Evolutionary conservation across 306 rosid species (phyloP).

Genomic region (Trifolium pratense): DNA sequence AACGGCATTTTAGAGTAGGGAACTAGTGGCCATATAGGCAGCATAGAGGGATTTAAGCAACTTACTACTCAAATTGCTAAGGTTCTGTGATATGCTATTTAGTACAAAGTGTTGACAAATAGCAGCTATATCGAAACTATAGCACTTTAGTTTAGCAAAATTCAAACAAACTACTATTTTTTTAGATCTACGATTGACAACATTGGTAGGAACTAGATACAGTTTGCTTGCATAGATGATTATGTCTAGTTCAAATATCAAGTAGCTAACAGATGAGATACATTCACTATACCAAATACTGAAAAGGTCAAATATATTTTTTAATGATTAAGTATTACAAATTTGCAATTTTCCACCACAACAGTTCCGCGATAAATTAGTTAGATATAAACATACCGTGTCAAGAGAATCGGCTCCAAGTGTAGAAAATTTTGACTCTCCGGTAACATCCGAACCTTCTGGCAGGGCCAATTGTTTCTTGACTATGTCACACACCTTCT

Average conservation of each 20-base stretch:
- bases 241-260: not conserved
- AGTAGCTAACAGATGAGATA: not conserved
- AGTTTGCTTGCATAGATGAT: not conserved
- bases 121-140: not conserved
- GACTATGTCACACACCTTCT: constrained; percentile 71
- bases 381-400: constrained; percentile 59
- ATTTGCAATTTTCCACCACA: not conserved
- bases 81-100: no score
- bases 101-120: not conserved
- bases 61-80: no score
- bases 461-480: constrained; percentile 83
- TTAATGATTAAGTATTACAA: no score
- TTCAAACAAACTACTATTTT: not conserved
- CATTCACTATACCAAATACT: constrained; percentile 3
- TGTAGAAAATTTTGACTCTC: constrained; percentile 69
- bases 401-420: constrained; percentile 97
- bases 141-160: not conserved
- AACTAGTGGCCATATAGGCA: no score
- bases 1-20: no score
- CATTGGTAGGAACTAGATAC: not conserved
- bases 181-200: no score
- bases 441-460: constrained; percentile 49
- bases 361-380: not conserved
- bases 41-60: no score
- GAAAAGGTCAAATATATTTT: not conserved